phyloP scores from a whole-genome alignment of 2,329 filamentous ascomycete species.

The Scytalidium sp. region DNA sequence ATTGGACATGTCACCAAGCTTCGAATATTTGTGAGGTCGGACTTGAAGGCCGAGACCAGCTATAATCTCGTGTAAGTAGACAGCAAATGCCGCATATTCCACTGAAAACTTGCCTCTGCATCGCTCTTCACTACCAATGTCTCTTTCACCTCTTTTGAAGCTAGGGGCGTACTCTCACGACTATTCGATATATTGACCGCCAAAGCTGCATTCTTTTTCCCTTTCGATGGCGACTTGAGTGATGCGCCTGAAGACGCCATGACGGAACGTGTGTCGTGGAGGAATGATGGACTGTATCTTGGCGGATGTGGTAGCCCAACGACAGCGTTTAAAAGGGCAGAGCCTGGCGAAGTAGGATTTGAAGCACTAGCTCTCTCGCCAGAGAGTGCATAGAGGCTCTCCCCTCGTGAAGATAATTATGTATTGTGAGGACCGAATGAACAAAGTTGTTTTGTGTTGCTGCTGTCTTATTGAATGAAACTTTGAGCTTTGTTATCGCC shows the following conservation, averaged over 20 bases:
- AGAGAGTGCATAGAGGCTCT: not conserved
- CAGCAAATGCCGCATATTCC: not conserved
- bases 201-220: constrained; percentile 4
- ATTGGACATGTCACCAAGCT: constrained; percentile 64
- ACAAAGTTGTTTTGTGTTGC: not conserved
- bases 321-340: constrained; percentile 2
- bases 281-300: not conserved
- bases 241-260: constrained; percentile 13
- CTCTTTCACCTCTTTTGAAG: constrained; percentile 2
- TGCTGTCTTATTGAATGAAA: not conserved
- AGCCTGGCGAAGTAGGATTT: constrained; percentile 1
- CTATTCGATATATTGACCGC: constrained; percentile 1
- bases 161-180: constrained; percentile 9
- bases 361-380: not conserved
- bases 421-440: not conserved
- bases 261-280: constrained; percentile 1
- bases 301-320: constrained; percentile 1
- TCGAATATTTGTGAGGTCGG: constrained; percentile 60
- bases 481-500: not conserved
- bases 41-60: constrained; percentile 22
- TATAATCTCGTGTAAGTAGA: constrained; percentile 8
- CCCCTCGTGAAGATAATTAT: not conserved
- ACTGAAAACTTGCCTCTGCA: constrained; percentile 12
- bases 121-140: constrained; percentile 8
- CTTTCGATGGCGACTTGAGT: not conserved